These are phyloP conservation scores for Neoboletus brunneissimus DNA, from an alignment of 768 basidiomycete species.

Conservation along the genomic window DNA sequence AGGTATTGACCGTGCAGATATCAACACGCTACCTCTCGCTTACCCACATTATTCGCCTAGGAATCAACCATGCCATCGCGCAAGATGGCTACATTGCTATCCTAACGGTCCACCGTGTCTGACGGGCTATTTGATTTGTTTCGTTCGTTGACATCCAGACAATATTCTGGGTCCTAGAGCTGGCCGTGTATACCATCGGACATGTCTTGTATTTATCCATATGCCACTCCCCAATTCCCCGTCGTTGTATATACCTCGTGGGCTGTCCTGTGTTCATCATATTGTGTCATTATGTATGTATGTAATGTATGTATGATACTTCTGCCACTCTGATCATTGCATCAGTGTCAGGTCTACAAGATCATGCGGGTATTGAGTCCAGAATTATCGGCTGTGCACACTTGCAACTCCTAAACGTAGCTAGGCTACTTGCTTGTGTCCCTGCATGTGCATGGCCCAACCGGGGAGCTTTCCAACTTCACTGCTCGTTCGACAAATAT, in stretches of 20 bases:
- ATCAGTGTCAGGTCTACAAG: not conserved
- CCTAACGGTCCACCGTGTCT: conserved; percentile 59
- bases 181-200: conserved; percentile 16
- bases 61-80: conserved; percentile 76
- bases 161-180: not conserved
- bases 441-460: too few species aligned
- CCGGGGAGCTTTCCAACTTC: not conserved
- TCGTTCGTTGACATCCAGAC: not conserved
- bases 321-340: not conserved
- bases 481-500: not conserved
- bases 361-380: not conserved
- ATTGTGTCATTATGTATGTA: conserved; percentile 2
- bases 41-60: conserved; percentile 35
- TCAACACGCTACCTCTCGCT: not conserved
- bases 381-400: not conserved
- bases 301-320: not conserved
- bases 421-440: not conserved
- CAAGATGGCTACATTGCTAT: conserved; percentile 83
- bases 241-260: conserved; percentile 10
- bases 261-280: not conserved
- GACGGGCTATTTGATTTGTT: conserved; percentile 1
- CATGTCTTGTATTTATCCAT: not conserved
- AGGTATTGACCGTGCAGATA: conserved; percentile 41
- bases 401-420: not conserved
- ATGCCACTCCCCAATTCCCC: conserved; percentile 2